Evolutionary conservation across 2,329 filamentous ascomycete species (phyloP).

Genomic region (Albophoma yamanashiensis): DNA sequence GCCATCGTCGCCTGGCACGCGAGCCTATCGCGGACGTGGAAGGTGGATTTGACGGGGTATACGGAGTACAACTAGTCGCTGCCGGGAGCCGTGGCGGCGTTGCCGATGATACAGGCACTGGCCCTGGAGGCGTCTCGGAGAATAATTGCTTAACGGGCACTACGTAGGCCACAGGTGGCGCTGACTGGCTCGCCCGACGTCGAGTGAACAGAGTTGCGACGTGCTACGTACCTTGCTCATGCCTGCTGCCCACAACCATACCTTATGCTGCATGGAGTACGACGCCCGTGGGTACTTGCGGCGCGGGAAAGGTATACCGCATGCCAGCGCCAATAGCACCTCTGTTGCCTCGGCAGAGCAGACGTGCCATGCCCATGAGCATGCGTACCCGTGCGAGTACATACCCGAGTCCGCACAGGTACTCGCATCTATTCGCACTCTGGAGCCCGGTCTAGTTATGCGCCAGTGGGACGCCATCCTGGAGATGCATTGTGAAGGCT

Average conservation of each 20-base stretch:
- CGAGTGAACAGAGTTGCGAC: neutral
- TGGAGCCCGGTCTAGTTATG: neutral
- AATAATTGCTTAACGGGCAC: neutral
- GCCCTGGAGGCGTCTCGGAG: neutral
- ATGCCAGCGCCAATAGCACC: neutral
- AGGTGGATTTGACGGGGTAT: neutral
- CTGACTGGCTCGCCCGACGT: neutral
- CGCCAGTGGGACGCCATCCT: neutral
- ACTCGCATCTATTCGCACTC: neutral
- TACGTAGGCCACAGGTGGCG: neutral
- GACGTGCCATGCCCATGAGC: neutral
- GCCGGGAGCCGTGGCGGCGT: neutral
- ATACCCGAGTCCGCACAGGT: neutral
- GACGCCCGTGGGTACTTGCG: neutral
- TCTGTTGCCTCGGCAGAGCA: neutral
- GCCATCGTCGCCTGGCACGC: neutral
- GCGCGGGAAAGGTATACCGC: neutral
- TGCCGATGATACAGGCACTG: neutral
- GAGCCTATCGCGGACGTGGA: neutral
- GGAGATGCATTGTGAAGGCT: neutral
- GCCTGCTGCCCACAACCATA: neutral
- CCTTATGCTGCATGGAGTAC: neutral
- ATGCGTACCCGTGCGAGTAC: neutral
- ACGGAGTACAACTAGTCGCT: neutral
- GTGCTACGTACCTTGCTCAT: no score